Evolutionary conservation across 768 basidiomycete genomes (phyloP), one percentile per base, ranked within the genome.

Genomic region (Boletus pseudo-olivaceus): DNA sequence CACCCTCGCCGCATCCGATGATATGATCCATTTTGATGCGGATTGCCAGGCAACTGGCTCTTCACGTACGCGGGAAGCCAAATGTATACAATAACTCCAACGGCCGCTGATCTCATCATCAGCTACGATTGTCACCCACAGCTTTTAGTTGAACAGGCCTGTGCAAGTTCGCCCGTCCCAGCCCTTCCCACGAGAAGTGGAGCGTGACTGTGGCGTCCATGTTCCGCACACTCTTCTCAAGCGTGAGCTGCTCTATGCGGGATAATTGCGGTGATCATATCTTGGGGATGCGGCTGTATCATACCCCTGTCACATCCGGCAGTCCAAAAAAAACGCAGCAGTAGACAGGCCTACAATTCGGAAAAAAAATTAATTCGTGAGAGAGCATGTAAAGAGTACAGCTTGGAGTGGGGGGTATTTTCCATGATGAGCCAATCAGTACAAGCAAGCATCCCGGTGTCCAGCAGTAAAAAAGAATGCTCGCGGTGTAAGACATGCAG

Each of bases 1-100:
- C 20, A 14, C 29, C 46, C 49, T 38, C 27, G 14, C 37, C 47
- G 29, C 47, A 52, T 55, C 49, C 43, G 53, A 56, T 41, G 23
- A 42, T 37, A 19, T 44, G 32, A 47, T 46, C 12, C 17, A 44
- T 37, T 54, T 48, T 67, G 65, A 66, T 66, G 58, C 30, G 33
- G 43, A 66, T 66, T 54, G 58, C 63, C 60, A 58, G 51, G 65
- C 63, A 66, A 67, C 65, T 23, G 30, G 10, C 14, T 11, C 17
- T 27, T 62, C 54, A 56, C 60, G 52, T 66, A 66, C 55, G 39
- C 41, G 35, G 35, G 46, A 61, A 61, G 47, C 17, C 46, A 23
- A 50, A 2, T 29, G 37, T 42, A 27, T 26, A 38, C 54, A 44
- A 46, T 40, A 12, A 4, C 32, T 47, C 38, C 43, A 39, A 37